Base-by-base conservation (phyloP, 2,329 filamentous ascomycete genomes). In the Paraphoma sp. region DNA sequence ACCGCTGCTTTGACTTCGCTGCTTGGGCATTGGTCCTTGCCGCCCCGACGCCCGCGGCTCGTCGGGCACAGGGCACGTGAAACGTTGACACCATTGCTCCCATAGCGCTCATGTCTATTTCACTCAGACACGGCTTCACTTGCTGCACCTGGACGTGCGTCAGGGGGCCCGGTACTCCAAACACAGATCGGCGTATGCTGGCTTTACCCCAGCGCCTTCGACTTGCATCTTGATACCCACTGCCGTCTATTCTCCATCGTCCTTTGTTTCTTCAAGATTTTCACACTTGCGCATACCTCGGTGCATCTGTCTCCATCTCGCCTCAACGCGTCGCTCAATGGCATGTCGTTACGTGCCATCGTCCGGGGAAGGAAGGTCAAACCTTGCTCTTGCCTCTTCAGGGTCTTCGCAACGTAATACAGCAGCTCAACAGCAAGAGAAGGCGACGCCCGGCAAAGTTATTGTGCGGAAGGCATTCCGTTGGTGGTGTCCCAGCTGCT, bases 351-450 rank as follows among this genome's bases (percentile, higher is more conserved):
- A 28, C 44, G 50, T 47, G 53, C 44, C 18, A 42, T 31, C 11
- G 42, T 48, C 47, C 42, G 31, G 41, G n/a, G 18, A 44, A 40
- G 48, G 48, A 36, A 53, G 47, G 31, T 45, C 38, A n/a, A 23
- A 14, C 52, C 54, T 48, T 28, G 47, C 44, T 29, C 38, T 49
- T 53, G 33, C 45, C 56, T 53, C 29, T 54, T 47, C 45, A 38
- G 51, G 44, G 36, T 16, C 28, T 30, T 11, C 36, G 38, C n/a
- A 36, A 18, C 51, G 46, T 45, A 48, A 18, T 51, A 60, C 53
- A 28, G 47, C 57, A 57, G 38, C 49, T 50, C 51, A 53, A 41
- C 52, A 55, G 33, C 53, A 51, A 30, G 16, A 41, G 17, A 45
- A 31, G n/a, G 46, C 54, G 18, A 38, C 40, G 30, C 38, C 54